These are phyloP conservation scores for Cyanidioschyzon merolae DNA, from an alignment of 23 red algal species.

Conservation along the genomic window DNA sequence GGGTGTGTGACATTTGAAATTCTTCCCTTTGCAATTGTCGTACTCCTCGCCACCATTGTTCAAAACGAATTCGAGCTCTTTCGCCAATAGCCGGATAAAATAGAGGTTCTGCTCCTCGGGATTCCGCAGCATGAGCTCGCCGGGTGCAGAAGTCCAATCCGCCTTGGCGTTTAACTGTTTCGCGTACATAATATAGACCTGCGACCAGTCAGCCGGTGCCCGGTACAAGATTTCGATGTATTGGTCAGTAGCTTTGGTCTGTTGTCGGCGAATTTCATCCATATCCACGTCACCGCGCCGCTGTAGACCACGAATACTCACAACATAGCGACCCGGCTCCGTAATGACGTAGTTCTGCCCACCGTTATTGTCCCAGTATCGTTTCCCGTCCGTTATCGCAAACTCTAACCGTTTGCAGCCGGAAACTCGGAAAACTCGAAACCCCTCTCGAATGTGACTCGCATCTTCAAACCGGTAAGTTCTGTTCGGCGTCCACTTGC, in stretches of 20 bases:
- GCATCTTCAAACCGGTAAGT: slow-evolving; percentile 35
- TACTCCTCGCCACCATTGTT: not conserved
- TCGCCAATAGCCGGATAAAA: not conserved
- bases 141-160: not conserved
- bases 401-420: slow-evolving; percentile 3
- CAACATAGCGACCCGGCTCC: slow-evolving; percentile 4
- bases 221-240: slow-evolving; percentile 4
- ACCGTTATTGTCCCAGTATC: slow-evolving; percentile 8
- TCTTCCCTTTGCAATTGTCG: slow-evolving; percentile 2
- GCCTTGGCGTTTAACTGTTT: not conserved
- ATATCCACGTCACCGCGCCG: slow-evolving; percentile 10
- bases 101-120: not conserved
- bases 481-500: not conserved
- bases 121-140: not conserved
- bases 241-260: not conserved
- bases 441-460: slow-evolving; percentile 46
- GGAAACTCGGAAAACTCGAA: slow-evolving; percentile 59
- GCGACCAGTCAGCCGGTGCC: not conserved
- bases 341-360: slow-evolving; percentile 15
- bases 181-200: not conserved
- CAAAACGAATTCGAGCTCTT: slow-evolving; percentile 12
- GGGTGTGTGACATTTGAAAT: not conserved
- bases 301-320: not conserved
- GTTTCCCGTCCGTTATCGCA: slow-evolving; percentile 9
- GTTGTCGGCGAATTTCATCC: not conserved